These are phyloP conservation scores for Penicillium thymicola DNA, from an alignment of 2,329 filamentous ascomycete species.

Conservation along the genomic window DNA sequence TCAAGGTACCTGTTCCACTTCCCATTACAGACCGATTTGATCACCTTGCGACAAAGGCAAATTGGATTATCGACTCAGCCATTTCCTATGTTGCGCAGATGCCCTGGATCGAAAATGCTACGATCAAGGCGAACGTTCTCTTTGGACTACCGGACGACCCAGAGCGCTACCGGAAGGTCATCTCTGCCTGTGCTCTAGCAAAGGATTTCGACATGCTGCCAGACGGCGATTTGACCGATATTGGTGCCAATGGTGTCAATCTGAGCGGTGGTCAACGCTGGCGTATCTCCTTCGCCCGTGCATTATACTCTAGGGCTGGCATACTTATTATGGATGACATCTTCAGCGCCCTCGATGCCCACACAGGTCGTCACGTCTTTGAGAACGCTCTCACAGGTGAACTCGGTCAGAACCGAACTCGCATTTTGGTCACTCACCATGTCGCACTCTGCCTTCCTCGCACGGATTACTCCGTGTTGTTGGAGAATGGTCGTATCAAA, in stretches of 20 bases:
- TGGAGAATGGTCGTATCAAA: constrained; percentile 65
- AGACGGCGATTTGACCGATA: constrained; percentile 75
- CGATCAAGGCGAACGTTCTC: constrained; percentile 72
- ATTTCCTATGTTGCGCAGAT: constrained; percentile 76
- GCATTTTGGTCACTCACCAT: constrained; percentile 79
- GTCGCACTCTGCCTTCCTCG: constrained; percentile 67
- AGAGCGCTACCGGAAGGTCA: constrained; percentile 66
- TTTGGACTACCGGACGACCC: constrained; percentile 70
- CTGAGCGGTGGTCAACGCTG: constrained; percentile 80
- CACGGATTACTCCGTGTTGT: constrained; percentile 70
- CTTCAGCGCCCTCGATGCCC: constrained; percentile 76
- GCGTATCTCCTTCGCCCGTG: constrained; percentile 75
- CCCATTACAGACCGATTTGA: constrained; percentile 51
- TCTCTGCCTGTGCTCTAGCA: constrained; percentile 68
- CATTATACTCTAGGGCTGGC: constrained; percentile 73
- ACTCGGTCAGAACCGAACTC: constrained; percentile 65
- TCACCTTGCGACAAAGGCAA: constrained; percentile 62
- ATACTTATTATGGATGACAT: constrained; percentile 79
- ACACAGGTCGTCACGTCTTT: constrained; percentile 75
- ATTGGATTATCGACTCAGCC: constrained; percentile 40
- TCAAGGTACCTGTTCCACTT: constrained; percentile 48
- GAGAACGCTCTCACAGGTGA: constrained; percentile 71
- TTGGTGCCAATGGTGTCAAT: constrained; percentile 81
- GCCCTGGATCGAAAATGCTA: constrained; percentile 82
- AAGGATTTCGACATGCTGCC: constrained; percentile 74